Evolutionary conservation across 2,329 filamentous ascomycete genomes (phyloP), one percentile per base, ranked within the genome.

Genomic region (Trichoderma atrobrunneum): DNA sequence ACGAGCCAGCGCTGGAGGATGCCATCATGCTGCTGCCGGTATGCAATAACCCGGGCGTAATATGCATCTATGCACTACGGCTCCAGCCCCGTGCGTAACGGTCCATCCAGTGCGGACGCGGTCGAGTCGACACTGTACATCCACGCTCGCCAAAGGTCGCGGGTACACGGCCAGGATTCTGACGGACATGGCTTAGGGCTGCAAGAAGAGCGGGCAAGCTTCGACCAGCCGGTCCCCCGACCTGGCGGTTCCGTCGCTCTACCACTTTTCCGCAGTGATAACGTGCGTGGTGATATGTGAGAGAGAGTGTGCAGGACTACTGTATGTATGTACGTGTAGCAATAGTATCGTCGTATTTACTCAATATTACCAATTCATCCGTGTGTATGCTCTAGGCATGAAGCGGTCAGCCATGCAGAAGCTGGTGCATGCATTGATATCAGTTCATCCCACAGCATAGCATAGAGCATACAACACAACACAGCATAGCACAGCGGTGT

Each of bases 131-230:
- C 70, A 72, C 70, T 30, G 70, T 62, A 12, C 3, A 10, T 51
- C 30, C 24, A 14, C 30, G 36, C 28, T 34, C 34, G n/a, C n/a
- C 39, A 51, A 70, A 62, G 66, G 66, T 70, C 60, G 28, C 57
- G 57, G 21, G 39, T 62, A 62, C 57, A 21, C 39, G 26, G 26
- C 66, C 32, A 34, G 57, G 66, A 36, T 21, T n/a, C 39, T 62
- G 57, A 70, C 66, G 28, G 66, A 54, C 66, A 62, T 70, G 66
- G 66, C 66, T n/a, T 69, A 54, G 66, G 63, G 70, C 54, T 71
- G 26, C 67, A n/a, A 21, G 26, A n/a, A 54, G 54, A 60, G 61
- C 51, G 57, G 51, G 59, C 56, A 70, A 64, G 60, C 68, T 24
- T 63, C 60, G 57, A 70, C 66, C 57, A 61, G 39, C 66, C 10